Evolutionary conservation across 148 eudicot genomes (phyloP).

Genomic region (Pouteria glomerata): DNA sequence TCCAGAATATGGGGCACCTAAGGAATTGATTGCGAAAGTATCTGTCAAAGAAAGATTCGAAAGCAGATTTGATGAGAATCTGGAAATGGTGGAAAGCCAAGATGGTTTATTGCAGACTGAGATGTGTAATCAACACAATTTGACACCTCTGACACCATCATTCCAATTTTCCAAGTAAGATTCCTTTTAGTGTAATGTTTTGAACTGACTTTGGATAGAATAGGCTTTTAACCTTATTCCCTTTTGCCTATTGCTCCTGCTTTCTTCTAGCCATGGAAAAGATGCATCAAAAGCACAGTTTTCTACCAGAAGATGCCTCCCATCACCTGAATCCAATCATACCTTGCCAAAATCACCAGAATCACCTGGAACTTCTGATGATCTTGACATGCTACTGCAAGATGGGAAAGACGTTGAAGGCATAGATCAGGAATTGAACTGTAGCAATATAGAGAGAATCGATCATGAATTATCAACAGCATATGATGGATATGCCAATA

Average conservation of each 20-base stretch:
- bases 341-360: constrained; percentile 20
- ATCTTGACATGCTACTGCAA: constrained; percentile 14
- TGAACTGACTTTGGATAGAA: not conserved
- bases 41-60: not conserved
- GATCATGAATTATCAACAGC: constrained; percentile 19
- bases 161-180: constrained; percentile 22
- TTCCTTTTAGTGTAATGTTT: not conserved
- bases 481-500: constrained; percentile 22
- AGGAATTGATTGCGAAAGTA: constrained; percentile 19
- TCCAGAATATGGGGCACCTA: constrained; percentile 33
- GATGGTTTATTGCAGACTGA: constrained; percentile 17
- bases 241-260: not conserved
- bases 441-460: constrained; percentile 8
- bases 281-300: constrained; percentile 29
- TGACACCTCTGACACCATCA: constrained; percentile 38
- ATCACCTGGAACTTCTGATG: constrained; percentile 27
- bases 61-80: constrained; percentile 7
- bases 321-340: constrained; percentile 45
- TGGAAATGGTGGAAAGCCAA: constrained; percentile 8
- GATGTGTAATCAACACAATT: constrained; percentile 1
- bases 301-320: constrained; percentile 32
- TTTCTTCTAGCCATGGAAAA: constrained; percentile 25
- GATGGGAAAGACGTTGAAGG: constrained; percentile 10
- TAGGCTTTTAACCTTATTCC: not conserved
- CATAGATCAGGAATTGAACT: constrained; percentile 17